Evolutionary conservation across 495 filamentous ascomycete genomes (phyloP), one percentile per base, ranked within the genome.

Genomic region (Alectoria sarmentosa): DNA sequence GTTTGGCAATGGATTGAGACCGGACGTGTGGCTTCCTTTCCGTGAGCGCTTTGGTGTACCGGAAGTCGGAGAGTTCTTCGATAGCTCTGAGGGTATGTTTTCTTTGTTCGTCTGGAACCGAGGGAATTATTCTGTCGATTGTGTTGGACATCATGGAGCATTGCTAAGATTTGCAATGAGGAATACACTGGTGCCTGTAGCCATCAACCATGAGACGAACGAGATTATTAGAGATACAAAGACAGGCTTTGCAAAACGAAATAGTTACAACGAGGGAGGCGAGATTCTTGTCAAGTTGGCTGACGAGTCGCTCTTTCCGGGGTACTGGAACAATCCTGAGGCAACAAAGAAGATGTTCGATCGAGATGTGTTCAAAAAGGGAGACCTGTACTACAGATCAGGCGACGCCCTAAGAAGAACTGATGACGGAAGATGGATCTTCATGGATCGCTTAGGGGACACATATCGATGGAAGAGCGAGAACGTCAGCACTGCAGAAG

Each of bases 381-480:
- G 88, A 0, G 90, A 94, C 74, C 70, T 88, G 6, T 94, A 83
- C 67, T 92, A 89, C 71, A 82, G 90, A 23, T 85, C 83, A 4
- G 89, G 90, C 19, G 90, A 94, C 73, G 86, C 89, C 9, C 72
- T 92, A 38, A 74, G 86, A 7, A 78, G 86, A 19, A 79, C 82
- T 23, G 68, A 67, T 5, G 89, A 92, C 62, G 90, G 90, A 0
- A 77, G 87, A 19, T 91, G 88, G 89, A 91, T 81, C 72, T 94
- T 94, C 73, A 69, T 90, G 30, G 90, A 94, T 72, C 80, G 84
- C 41, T 76, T 92, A 0, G 90, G 90, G 1, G 90, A 93, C 72
- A 93, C 89, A 0, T 93, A 87, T 75, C 80, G 89, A 6, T 93
- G 89, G 89, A 93, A 92, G 73, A 84, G 83, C 63, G 90, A 92